Evolutionary conservation across 371 early-diverging fungal species (phyloP).

Genomic region (Entomophthora muscae): DNA sequence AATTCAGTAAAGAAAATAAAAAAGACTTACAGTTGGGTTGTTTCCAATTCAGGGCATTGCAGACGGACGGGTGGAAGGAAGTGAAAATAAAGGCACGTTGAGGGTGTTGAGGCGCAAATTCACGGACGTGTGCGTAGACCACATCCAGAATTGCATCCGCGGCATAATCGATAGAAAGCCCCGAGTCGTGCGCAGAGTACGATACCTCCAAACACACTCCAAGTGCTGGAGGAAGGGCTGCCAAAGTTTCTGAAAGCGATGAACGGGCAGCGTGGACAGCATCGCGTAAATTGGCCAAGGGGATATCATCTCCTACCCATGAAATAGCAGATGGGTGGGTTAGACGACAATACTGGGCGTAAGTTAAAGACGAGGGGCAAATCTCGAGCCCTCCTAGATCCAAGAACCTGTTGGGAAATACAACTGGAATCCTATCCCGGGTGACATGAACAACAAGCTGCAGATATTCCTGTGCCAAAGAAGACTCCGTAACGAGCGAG

Average conservation of each 20-base stretch:
- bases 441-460: constrained; percentile 82
- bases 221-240: background rate
- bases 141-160: constrained; percentile 69
- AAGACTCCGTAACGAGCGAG: constrained; percentile 67
- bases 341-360: constrained; percentile 31
- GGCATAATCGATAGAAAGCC: constrained; percentile 34
- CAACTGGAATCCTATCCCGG: constrained; percentile 70
- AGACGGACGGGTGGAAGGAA: constrained; percentile 74
- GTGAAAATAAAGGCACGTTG: constrained; percentile 57
- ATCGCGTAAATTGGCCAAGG: background rate
- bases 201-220: constrained; percentile 9
- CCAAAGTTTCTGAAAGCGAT: background rate
- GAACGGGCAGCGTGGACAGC: background rate
- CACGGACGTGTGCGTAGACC: constrained; percentile 43
- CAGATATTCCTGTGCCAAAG: constrained; percentile 56
- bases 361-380: constrained; percentile 36
- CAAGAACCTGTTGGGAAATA: constrained; percentile 55
- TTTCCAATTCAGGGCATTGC: constrained; percentile 90
- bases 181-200: background rate
- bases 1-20: background rate
- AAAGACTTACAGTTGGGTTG: constrained; percentile 77
- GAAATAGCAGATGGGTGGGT: constrained; percentile 11
- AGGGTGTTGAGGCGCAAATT: constrained; percentile 2
- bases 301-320: constrained; percentile 12
- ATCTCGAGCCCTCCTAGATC: constrained; percentile 33